Evolutionary conservation across 2,329 filamentous ascomycete genomes (phyloP).

Genomic region (Aspergillus ochraceus): DNA sequence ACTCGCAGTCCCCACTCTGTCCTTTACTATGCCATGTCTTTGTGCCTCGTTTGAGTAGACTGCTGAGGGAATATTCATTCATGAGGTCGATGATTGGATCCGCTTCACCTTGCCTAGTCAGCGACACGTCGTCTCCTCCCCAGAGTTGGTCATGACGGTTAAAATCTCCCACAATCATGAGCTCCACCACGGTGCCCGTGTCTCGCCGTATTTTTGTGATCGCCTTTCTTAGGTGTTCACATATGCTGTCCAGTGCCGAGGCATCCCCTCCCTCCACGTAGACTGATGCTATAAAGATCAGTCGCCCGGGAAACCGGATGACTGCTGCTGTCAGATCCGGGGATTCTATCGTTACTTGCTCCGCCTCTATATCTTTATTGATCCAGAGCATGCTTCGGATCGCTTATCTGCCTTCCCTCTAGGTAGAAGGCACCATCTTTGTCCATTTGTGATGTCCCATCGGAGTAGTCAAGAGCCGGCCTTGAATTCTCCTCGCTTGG

Average conservation of each 20-base stretch:
- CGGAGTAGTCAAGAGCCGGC: slow-evolving; percentile 20
- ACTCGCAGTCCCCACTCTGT: slow-evolving; percentile 19
- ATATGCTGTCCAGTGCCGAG: slow-evolving; percentile 15
- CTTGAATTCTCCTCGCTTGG: slow-evolving; percentile 18
- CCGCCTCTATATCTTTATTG: slow-evolving; percentile 25
- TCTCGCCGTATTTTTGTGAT: slow-evolving; percentile 20
- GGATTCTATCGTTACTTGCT: slow-evolving; percentile 24
- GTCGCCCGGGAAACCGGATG: slow-evolving; percentile 20
- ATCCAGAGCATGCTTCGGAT: slow-evolving; percentile 30
- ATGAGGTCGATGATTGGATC: slow-evolving; percentile 40
- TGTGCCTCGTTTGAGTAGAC: slow-evolving; percentile 35
- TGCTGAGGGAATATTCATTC: slow-evolving; percentile 31
- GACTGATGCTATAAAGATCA: slow-evolving; percentile 27
- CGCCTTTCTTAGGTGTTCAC: slow-evolving; percentile 19
- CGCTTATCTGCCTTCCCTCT: slow-evolving; percentile 22
- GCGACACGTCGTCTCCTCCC: slow-evolving; percentile 30
- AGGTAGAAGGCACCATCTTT: slow-evolving; percentile 18
- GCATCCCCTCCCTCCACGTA: slow-evolving; percentile 22
- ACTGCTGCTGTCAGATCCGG: slow-evolving; percentile 24
- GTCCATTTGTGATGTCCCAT: slow-evolving; percentile 24
- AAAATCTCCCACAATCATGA: slow-evolving; percentile 25
- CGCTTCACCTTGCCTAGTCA: slow-evolving; percentile 37
- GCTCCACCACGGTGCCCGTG: slow-evolving; percentile 19
- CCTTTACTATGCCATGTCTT: slow-evolving; percentile 35
- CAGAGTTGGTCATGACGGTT: slow-evolving; percentile 30